Evolutionary conservation across 2,329 filamentous ascomycete species (phyloP).

Genomic region (Hypoxylon rubiginosum): DNA sequence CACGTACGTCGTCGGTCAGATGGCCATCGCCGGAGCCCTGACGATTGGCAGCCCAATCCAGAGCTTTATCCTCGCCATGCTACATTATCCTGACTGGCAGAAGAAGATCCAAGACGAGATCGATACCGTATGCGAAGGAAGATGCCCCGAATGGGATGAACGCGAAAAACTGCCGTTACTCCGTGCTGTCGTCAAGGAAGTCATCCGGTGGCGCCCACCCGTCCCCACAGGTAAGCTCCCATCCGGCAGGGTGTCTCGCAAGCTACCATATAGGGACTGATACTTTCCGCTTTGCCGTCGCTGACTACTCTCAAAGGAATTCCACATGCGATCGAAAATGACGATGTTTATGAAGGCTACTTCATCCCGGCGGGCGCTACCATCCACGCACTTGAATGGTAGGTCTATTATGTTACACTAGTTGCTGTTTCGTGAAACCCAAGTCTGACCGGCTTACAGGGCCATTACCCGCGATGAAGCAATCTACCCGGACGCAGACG

Average conservation of each 20-base stretch:
- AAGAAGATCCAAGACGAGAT: slow-evolving; percentile 62
- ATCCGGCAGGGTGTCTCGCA: not conserved
- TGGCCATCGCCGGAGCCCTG: slow-evolving; percentile 62
- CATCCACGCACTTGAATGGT: slow-evolving; percentile 67
- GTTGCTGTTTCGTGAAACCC: slow-evolving; percentile 34
- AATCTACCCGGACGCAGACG: slow-evolving; percentile 55
- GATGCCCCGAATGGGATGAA: slow-evolving; percentile 63
- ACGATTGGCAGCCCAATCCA: slow-evolving; percentile 62
- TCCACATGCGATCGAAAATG: slow-evolving; percentile 64
- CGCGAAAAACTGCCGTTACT: slow-evolving; percentile 61
- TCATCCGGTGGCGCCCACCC: slow-evolving; percentile 66
- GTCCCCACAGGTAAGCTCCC: slow-evolving; percentile 62
- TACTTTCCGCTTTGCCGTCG: not conserved
- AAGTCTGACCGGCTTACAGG: slow-evolving; percentile 55
- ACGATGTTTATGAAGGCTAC: slow-evolving; percentile 66
- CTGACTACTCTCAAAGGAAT: slow-evolving; percentile 54
- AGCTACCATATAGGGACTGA: not conserved
- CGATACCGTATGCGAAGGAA: slow-evolving; percentile 58
- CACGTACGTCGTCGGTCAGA: slow-evolving; percentile 61
- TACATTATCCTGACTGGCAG: slow-evolving; percentile 57
- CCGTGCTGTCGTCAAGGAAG: slow-evolving; percentile 65
- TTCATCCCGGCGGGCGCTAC: slow-evolving; percentile 66
- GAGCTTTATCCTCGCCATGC: slow-evolving; percentile 58
- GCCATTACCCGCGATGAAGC: slow-evolving; percentile 61
- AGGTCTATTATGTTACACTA: slow-evolving; percentile 37